Evolutionary conservation across 2,329 filamentous ascomycete genomes (phyloP).

Genomic region (Neopestalotiopsis clavispora): DNA sequence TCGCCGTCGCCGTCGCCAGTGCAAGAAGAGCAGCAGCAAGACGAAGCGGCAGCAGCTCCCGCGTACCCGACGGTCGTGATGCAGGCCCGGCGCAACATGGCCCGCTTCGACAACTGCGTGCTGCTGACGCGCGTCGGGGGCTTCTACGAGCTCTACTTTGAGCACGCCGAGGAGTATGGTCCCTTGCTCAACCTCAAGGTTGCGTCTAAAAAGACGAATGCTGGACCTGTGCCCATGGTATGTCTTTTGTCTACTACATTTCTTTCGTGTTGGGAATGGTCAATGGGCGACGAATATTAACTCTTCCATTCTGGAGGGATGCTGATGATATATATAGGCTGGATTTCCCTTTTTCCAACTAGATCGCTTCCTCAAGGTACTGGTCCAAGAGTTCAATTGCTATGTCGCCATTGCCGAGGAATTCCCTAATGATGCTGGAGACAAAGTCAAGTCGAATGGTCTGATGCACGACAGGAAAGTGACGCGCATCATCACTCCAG

Average conservation of each 20-base stretch:
- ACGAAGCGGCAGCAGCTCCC: constrained; percentile 49
- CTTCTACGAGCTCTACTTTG: constrained; percentile 98
- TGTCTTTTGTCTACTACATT: constrained; percentile 19
- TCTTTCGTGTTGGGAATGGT: neutral
- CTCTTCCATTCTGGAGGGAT: no score
- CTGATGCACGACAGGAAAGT: constrained; percentile 85
- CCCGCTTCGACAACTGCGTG: constrained; percentile 88
- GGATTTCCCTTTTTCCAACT: constrained; percentile 94
- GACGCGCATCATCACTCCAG: constrained; percentile 87
- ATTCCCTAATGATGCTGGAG: constrained; percentile 74
- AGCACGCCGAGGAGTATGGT: constrained; percentile 89
- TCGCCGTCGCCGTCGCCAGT: neutral
- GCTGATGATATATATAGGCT: constrained; percentile 55
- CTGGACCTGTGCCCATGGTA: constrained; percentile 85
- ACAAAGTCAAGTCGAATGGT: constrained; percentile 75
- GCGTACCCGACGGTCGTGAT: constrained; percentile 86
- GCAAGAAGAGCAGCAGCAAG: constrained; percentile 40
- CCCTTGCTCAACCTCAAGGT: constrained; percentile 89
- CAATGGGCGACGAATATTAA: neutral
- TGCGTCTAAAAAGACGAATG: constrained; percentile 77
- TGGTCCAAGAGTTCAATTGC: constrained; percentile 88
- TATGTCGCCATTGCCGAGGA: constrained; percentile 96
- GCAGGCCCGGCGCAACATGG: constrained; percentile 88
- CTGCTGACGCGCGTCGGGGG: constrained; percentile 89
- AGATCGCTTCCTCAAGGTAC: constrained; percentile 87